Conservation (phyloP, 345 rosid genomes). For the Hibiscus syriacus region DNA sequence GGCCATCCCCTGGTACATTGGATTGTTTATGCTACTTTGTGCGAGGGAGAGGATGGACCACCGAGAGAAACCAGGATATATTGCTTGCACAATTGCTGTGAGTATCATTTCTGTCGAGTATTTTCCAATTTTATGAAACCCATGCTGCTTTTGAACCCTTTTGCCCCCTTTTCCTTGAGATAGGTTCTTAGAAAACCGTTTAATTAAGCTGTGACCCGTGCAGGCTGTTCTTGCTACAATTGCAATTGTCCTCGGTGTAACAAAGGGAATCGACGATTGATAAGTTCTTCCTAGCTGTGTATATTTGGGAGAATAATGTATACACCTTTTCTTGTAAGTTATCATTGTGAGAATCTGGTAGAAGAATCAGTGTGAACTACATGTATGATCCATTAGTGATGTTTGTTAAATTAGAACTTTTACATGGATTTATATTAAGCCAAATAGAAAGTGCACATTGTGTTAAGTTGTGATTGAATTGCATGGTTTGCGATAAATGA, state of each 20-base stretch:
- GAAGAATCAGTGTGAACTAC: neutral
- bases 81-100: constrained; percentile 38
- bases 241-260: constrained; percentile 59
- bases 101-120: neutral
- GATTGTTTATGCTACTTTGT: constrained; percentile 53
- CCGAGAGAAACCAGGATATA: constrained; percentile 88
- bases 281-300: constrained; percentile 7
- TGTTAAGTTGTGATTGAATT: neutral
- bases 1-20: constrained; percentile 84
- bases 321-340: neutral
- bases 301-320: neutral
- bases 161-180: neutral
- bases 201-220: neutral
- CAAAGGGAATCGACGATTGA: constrained; percentile 36
- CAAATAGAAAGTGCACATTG: neutral
- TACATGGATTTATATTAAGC: neutral
- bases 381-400: neutral
- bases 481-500: neutral
- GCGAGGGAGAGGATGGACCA: constrained; percentile 46
- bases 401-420: neutral
- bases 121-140: neutral
- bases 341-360: neutral
- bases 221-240: constrained; percentile 86
- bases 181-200: neutral
- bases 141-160: neutral